phyloP scores from a whole-genome alignment of 441 rosid species.

The Erodium chrysanthum region DNA sequence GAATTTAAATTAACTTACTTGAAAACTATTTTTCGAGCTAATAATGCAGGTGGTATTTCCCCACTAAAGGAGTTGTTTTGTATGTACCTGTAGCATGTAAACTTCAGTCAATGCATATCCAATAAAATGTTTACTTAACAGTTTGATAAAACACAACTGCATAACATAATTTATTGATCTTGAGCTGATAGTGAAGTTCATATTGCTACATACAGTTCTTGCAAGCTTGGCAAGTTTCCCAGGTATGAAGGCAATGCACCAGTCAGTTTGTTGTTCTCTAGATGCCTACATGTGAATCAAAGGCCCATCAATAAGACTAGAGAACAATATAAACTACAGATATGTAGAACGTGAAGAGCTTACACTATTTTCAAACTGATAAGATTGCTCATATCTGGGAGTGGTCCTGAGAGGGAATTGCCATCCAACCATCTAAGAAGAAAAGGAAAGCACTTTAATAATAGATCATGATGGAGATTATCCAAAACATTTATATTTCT shows the following conservation, averaged over 20 bases:
- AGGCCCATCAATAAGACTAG: slow-evolving; percentile 10
- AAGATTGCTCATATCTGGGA: slow-evolving; percentile 74
- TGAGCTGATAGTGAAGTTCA: slow-evolving; percentile 2
- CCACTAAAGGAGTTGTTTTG: slow-evolving; percentile 77
- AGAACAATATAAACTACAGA: slow-evolving; percentile 8
- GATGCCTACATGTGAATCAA: slow-evolving; percentile 47
- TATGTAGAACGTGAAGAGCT: slow-evolving; percentile 24
- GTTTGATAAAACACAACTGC: not conserved
- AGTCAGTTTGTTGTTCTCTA: slow-evolving; percentile 67
- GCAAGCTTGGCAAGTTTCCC: slow-evolving; percentile 51
- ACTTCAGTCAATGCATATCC: slow-evolving; percentile 12
- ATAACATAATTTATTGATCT: not conserved
- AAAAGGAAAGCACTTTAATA: not conserved
- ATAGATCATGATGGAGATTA: not conserved
- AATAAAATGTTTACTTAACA: not conserved
- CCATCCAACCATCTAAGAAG: slow-evolving; percentile 71
- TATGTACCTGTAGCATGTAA: slow-evolving; percentile 45
- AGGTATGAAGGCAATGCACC: slow-evolving; percentile 68
- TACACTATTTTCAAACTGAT: slow-evolving; percentile 61
- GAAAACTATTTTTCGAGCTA: slow-evolving; percentile 46
- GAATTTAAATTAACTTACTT: slow-evolving; percentile 46
- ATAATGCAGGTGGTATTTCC: slow-evolving; percentile 44
- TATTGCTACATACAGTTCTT: slow-evolving; percentile 55
- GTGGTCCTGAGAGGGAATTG: slow-evolving; percentile 49
- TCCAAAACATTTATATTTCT: not conserved